These are phyloP conservation scores for Coemansia sp. DNA, from an alignment of 192 early-diverging fungal species.

Conservation along the genomic window DNA sequence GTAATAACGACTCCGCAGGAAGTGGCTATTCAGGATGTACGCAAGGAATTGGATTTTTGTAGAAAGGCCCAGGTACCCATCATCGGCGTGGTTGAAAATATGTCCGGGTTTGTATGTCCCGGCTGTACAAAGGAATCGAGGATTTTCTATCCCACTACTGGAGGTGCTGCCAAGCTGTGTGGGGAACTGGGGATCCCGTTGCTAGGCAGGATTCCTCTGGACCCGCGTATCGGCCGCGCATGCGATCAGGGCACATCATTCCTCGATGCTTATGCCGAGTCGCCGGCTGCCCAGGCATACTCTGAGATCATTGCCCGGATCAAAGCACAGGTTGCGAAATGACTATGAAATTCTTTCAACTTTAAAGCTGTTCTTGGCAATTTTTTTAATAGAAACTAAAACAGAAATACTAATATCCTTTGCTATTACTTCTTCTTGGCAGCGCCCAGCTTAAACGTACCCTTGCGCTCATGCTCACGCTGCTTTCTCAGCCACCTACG, in stretches of 20 bases:
- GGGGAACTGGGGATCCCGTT: conserved; percentile 64
- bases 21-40: conserved; percentile 83
- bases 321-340: background rate
- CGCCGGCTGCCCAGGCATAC: conserved; percentile 77
- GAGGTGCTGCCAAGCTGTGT: conserved; percentile 69
- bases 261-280: conserved; percentile 84
- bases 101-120: conserved; percentile 97
- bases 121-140: conserved; percentile 73
- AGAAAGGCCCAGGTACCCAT: conserved; percentile 76
- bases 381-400: background rate
- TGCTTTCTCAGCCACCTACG: conserved; percentile 89
- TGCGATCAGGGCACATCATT: conserved; percentile 92
- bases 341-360: too few species aligned
- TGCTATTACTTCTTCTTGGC: conserved; percentile 13
- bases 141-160: conserved; percentile 78
- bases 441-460: conserved; percentile 63
- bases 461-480: conserved; percentile 72
- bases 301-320: conserved; percentile 58
- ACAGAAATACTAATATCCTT: background rate
- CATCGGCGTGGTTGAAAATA: conserved; percentile 95
- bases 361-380: too few species aligned
- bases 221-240: conserved; percentile 75
- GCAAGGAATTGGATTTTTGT: conserved; percentile 97
- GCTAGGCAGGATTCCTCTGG: conserved; percentile 74
- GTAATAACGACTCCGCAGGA: conserved; percentile 96